Percentiles rank a stretch among this genome's conserved stretches.
Evolutionary conservation across 306 rosid species (phyloP).

Genomic region (Erythrophleum fordii): DNA sequence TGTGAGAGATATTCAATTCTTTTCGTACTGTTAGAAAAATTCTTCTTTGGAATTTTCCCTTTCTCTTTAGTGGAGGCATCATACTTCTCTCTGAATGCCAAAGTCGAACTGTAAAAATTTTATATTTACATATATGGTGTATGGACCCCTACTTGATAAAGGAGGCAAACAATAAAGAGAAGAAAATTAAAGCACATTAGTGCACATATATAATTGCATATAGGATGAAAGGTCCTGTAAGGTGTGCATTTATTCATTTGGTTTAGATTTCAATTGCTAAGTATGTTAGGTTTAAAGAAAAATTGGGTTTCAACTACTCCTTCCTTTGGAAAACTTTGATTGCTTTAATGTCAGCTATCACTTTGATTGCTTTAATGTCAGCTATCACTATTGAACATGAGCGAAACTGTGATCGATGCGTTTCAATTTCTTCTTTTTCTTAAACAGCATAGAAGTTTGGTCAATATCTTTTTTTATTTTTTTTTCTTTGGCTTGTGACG

Average conservation of each 20-base stretch:
- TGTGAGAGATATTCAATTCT: not conserved
- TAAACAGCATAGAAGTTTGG: constrained; percentile 33
- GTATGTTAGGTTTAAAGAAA: constrained; percentile 25
- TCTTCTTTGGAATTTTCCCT: not conserved
- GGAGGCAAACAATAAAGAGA: not conserved
- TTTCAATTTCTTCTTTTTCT: constrained; percentile 25
- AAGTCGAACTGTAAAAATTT: not conserved
- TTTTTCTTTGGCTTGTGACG: not conserved
- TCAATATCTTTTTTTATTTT: constrained; percentile 14
- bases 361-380: constrained; percentile 31
- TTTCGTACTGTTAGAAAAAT: constrained; percentile 23
- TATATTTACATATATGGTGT: too few species aligned
- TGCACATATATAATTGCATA: not conserved
- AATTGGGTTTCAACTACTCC: not conserved
- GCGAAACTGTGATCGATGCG: constrained; percentile 21
- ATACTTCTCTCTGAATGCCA: too few species aligned
- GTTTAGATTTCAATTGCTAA: constrained; percentile 1
- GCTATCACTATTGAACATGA: constrained; percentile 32
- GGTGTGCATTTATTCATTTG: constrained; percentile 20
- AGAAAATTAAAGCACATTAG: not conserved
- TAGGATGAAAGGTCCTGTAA: not conserved
- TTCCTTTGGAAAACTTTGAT: not conserved
- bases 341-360: constrained; percentile 25
- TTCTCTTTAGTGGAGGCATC: not conserved
- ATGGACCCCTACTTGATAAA: not conserved